Evolutionary conservation across 1,284 basidiomycete species (phyloP), one percentile per base, ranked within the genome.

Genomic region (Trichosporon asahii): DNA sequence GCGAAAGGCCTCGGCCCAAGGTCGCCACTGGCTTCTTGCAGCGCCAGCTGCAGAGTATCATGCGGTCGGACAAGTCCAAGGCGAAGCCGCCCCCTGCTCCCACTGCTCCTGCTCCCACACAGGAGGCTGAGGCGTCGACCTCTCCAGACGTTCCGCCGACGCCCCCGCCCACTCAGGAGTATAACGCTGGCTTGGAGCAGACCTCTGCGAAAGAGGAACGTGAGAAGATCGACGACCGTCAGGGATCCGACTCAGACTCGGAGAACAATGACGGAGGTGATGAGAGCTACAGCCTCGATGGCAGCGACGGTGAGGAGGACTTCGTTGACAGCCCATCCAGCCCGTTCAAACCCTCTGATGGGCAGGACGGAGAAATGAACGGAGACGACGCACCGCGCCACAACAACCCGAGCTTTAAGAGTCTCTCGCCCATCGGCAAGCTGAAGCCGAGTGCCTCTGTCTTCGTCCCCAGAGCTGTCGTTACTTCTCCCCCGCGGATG

Each of bases 1-100:
- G 27, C 2, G 57, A 61, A 18, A 14, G 57, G 7, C 57, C 57
- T 2, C 57, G 57, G 15, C 12, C 64, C 25, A 68, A 65, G 49
- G 23, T 53, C 2, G 49, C 49, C 53, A 35, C 68, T 0, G 64
- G 64, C 29, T 61, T 61, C 12, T 64, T 70, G 44, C 68, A 66
- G 33, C 44, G 70, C 2, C 70, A 71, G 35, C 29, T 68, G 25
- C 70, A 71, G 46, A 64, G 53, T 9, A 68, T 66, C 46, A 64
- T 71, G 33, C 66, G 53, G 15, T 33, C 64, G 27, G 66, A 68
- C 60, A 61, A 64, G 60, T 55, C 65, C 15, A 65, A 44, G 15
- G 21, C 31, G 8, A 49, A 8, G 21, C 21, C 27, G 14, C 21
- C 27, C 2, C 29, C 27, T 4, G 18, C 57, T 11, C 27, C 29